Evolutionary conservation across 331 rosid species (phyloP), one percentile per base, ranked within the genome.

Genomic region (Prunus yedoensis): DNA sequence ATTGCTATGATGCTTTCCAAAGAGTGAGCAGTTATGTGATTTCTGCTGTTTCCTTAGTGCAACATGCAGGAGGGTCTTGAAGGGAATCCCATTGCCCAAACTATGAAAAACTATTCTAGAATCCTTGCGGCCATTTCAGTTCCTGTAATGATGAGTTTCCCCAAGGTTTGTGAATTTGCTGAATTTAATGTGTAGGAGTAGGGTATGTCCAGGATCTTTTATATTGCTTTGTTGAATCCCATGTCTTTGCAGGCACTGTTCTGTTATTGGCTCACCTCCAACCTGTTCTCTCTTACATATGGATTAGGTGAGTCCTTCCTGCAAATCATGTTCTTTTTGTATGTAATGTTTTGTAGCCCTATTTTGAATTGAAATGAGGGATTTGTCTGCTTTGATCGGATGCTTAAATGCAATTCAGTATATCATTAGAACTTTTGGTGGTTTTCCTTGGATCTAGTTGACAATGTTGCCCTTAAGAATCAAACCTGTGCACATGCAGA

Each of bases 1-100:
- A 58, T 43, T 73, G 18, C 67, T 23, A 16, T 72, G 8, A 9
- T 57, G 13, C 23, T 41, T 28, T 53, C 43, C 4, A 10, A 59
- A 16, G 68, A 47, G n/a, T 18, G 20, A n/a, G 12, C 27, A 59
- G 25, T 6, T 16, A 59, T 59, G 28, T 73, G 58, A 73, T 59
- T 45, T 73, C 27, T 25, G 10, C 32, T 73, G 2, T 45, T 59
- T 73, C 54, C 66, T 17, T 61, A 73, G 68, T 73, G 47, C 46
- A 73, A 73, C 21, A 73, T 73, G 77, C 77, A 73, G 68, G 68
- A 45, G 50, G 77, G 77, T 73, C 68, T 73, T 3, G 77, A 58
- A 58, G 77, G 77, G 21, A 73, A 73, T 73, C 77, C 77, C 20
- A 18, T 73, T 45, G 77, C 68, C 77, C 18, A 59, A 59, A 73